Evolutionary conservation across 164 flowering plant genomes (phyloP), one percentile per base, ranked within the genome.

Genomic region (Saururus chinensis): DNA sequence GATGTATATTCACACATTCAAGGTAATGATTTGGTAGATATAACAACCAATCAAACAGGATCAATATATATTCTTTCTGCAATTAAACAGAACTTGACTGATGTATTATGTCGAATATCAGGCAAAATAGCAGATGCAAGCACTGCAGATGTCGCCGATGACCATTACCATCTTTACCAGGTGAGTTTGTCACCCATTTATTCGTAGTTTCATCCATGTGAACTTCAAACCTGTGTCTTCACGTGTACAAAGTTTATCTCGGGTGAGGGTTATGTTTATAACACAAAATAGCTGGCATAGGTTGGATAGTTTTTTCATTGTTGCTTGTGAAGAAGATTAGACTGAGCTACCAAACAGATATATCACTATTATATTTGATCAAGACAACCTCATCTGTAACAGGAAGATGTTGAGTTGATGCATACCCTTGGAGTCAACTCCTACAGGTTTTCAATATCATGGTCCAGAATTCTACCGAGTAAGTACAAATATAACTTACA

Each of bases 391-490:
- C 1, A 42, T 4, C 17, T 23, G 13, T 2, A 30, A 23, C 64
- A 61, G 64, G 64, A 61, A 51, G 64, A 85, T 62, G 56, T 84
- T 48, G 79, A 79, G 54, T 70, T 88, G 23, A 82, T 88, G 92
- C 64, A 74, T 40, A 66, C 70, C 37, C 60, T 85, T 23, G 89
- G 85, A 53, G 79, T 80, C 59, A 82, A 80, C 22, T 71, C 81
- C 65, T 81, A 79, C 53, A 73, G 88, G 0, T 84, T 88, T 70
- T 85, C 95, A 2, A 81, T 85, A 20, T 84, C 92, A 51, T 85
- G 92, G 95, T 68, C 86, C 21, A 78, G 88, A 70, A 60, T 83
- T 70, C 70, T 83, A 56, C 86, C 91, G 0, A 73, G 86, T 81
- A 66, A 63, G 77, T 60, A 21, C n/a, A 53, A 9, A 53, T n/a